Evolutionary conservation across 1,284 basidiomycete genomes (phyloP), one percentile per base, ranked within the genome.

Genomic region (Garcileccinum viscosum): DNA sequence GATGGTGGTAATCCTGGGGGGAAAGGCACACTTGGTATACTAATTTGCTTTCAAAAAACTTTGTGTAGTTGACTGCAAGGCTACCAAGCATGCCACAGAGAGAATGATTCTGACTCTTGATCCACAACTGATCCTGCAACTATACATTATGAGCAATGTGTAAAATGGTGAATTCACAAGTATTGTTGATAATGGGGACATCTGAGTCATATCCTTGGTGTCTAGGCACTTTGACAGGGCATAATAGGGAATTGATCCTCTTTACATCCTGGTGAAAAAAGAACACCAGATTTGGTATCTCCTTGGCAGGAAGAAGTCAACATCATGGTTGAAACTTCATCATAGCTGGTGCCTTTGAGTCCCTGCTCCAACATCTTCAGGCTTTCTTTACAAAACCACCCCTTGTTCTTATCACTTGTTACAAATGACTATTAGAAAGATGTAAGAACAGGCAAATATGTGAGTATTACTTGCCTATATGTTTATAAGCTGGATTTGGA

Each of bases 11-110:
- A 32, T 82, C 81, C 7, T 79, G 66, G 0, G 85, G 80, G 44
- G 78, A 81, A 59, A 90, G 82, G 79, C 85, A 89, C 1, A 84
- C 86, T 71, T 89, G 89, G 73, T 84, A 88, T 64, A 89, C 78
- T 1, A 86, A 86, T 1, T 87, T 88, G 3, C 85, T 86, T 6
- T 3, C 44, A 44, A 42, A 73, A 71, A 35, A 75, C 82, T 22
- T 3, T n/a, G 59, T 35, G 24, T 61, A 24, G 5, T 37, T n/a
- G 17, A 17, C 8, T 5, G 30, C 22, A 38, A 67, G 24, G 15
- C 62, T 67, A 47, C 78, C 71, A 32, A 85, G 76, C 71, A 85
- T 81, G 58, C 83, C 76, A 35, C 65, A 70, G 44, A 84, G 74
- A 5, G 83, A 85, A 74, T 87, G 86, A 1, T 82, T 81, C 74